Base-by-base conservation (phyloP, 805 yeast species). In the Metschnikowia proteae region DNA sequence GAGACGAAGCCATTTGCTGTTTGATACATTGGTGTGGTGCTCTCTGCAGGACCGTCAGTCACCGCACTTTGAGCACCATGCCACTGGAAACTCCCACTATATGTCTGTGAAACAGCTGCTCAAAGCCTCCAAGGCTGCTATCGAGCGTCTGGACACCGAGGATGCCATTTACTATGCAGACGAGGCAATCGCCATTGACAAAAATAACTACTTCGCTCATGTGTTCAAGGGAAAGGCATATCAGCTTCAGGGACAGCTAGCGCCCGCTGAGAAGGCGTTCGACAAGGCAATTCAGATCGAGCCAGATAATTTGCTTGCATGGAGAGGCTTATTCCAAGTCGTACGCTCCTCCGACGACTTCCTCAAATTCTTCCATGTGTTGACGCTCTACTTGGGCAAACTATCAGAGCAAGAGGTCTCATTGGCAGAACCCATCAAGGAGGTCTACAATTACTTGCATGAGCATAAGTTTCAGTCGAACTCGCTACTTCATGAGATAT, bases 271-370 rank as follows among this genome's bases (percentile, higher is more conserved):
- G 9, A 54, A 53, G 26, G 63, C 76, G 8, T 84, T 83, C 57
- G 57, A 59, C 29, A 60, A 58, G 22, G 90, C 90, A 0, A 75
- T 80, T 3, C 57, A 62, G 5, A 45, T 82, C 1, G 77, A 81
- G 28, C 75, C 80, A 0, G 69, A 70, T 1, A 80, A 83, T 44
- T 54, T 81, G 1, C 63, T 79, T 26, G 95, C 90, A 0, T 91
- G 94, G 95, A 88, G 87, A 59, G 98, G 98, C 1, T 73, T 84
- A 50, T 66, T 82, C 50, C 76, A 79, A 42, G 63, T 81, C 0
- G 71, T 67, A 8, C 66, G 67, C 47, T 57, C 65, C 9, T 55
- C 57, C 30, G 61, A 70, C 3, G 75, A 79, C 46, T 70, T 67
- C 53, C 58, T 62, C 3, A 48, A 64, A 2, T 83, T 78, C 62